These are phyloP conservation scores for Aspergillus aculeatinus DNA, from an alignment of 2,329 filamentous ascomycete genomes.

Conservation along the genomic window DNA sequence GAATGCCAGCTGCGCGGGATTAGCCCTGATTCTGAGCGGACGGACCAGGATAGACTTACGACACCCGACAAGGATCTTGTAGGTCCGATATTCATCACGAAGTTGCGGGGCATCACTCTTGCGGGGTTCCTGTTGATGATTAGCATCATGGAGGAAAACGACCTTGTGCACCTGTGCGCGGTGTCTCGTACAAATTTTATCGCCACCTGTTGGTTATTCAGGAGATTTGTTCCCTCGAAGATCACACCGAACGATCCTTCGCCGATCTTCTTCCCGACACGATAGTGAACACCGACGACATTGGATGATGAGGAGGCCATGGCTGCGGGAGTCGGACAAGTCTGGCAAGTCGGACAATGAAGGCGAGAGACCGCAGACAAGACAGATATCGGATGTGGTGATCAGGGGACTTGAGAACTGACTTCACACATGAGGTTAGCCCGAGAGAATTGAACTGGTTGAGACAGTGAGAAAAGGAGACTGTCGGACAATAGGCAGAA, in stretches of 20 bases:
- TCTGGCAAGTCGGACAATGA: slow-evolving; percentile 1
- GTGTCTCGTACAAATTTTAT: slow-evolving; percentile 87
- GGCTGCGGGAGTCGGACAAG: slow-evolving; percentile 7
- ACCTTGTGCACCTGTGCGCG: not conserved
- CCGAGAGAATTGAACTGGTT: not conserved
- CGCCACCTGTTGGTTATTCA: slow-evolving; percentile 98
- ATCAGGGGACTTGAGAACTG: slow-evolving; percentile 17
- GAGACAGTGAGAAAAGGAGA: no score
- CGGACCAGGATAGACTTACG: slow-evolving; percentile 64
- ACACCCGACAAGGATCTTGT: slow-evolving; percentile 98
- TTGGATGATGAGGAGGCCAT: slow-evolving; percentile 93
- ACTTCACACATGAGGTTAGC: slow-evolving; percentile 22
- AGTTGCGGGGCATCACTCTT: slow-evolving; percentile 98
- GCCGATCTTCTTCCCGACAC: slow-evolving; percentile 98
- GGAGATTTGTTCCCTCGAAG: slow-evolving; percentile 95
- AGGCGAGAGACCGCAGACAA: slow-evolving; percentile 14
- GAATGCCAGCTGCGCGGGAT: slow-evolving; percentile 75
- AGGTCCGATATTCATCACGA: slow-evolving; percentile 97
- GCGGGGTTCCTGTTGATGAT: slow-evolving; percentile 74
- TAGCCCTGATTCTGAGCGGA: slow-evolving; percentile 29
- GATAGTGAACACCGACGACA: slow-evolving; percentile 97
- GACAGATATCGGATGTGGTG: slow-evolving; percentile 13
- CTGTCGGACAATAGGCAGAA: no score
- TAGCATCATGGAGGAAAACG: slow-evolving; percentile 15
- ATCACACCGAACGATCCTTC: slow-evolving; percentile 98